Conservation (phyloP, 192 early-diverging fungal species). For the Backusella sp. region DNA sequence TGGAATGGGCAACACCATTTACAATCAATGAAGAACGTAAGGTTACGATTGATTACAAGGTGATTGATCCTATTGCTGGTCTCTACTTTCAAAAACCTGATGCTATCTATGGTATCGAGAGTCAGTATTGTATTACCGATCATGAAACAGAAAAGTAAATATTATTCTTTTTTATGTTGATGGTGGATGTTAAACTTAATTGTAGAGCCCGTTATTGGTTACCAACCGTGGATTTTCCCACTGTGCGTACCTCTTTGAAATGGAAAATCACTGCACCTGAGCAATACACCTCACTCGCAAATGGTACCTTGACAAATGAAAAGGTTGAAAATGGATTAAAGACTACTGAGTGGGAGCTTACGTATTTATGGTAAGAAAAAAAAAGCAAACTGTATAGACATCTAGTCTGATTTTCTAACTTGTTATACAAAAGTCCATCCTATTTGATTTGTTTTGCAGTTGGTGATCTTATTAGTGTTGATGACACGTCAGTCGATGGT, state of each 20-base stretch:
- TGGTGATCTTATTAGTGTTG: conserved; percentile 44
- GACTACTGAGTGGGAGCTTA: neutral
- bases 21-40: conserved; percentile 22
- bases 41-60: conserved; percentile 34
- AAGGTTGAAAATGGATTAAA: neutral
- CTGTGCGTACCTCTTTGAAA: conserved; percentile 42
- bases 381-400: neutral
- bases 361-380: neutral
- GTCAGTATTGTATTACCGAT: conserved; percentile 44
- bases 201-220: conserved; percentile 52
- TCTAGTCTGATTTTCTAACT: neutral
- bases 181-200: neutral
- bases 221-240: conserved; percentile 47
- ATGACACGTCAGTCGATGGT: conserved; percentile 45
- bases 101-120: conserved; percentile 24
- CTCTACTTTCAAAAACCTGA: conserved; percentile 47
- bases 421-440: conserved; percentile 37
- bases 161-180: neutral
- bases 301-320: conserved; percentile 34
- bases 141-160: conserved; percentile 44
- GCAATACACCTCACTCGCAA: conserved; percentile 42
- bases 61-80: conserved; percentile 39
- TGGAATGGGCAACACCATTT: conserved; percentile 40
- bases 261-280: conserved; percentile 45
- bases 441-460: conserved; percentile 53